Percentiles rank a stretch among this genome's conserved stretches.
These are phyloP conservation scores for Fraxinus excelsior DNA, from an alignment of 257 asterid species.

Conservation along the genomic window DNA sequence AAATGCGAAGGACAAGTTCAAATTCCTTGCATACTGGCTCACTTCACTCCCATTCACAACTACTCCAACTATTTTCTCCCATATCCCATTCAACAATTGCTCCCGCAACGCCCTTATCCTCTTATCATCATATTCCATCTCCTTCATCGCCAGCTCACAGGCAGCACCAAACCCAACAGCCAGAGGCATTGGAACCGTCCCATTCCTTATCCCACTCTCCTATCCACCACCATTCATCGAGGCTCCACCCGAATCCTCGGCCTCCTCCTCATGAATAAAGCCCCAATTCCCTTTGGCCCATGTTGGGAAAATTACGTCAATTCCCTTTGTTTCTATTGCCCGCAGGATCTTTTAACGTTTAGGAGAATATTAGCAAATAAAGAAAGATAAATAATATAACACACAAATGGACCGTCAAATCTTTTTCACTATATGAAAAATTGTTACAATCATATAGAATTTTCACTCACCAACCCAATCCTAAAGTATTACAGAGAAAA, in stretches of 20 bases:
- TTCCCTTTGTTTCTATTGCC: no score
- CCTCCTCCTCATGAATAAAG: conserved; percentile 80
- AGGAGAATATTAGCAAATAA: no score
- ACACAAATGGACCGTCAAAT: no score
- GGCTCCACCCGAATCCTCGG: conserved; percentile 97
- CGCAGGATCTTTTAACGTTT: no score
- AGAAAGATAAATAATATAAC: no score
- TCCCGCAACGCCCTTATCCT: conserved; percentile 66
- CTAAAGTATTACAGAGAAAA: no score
- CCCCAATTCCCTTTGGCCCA: conserved; percentile 94
- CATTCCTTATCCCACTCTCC: conserved; percentile 96
- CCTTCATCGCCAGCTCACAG: conserved; percentile 86
- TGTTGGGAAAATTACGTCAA: no score
- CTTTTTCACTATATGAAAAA: no score
- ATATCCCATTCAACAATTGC: conserved; percentile 71
- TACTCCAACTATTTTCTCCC: conserved; percentile 66
- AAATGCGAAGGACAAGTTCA: conserved; percentile 90
- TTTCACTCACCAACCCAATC: no score
- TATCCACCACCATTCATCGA: conserved; percentile 98
- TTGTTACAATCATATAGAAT: no score
- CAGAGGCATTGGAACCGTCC: conserved; percentile 88
- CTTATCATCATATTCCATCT: conserved; percentile 80
- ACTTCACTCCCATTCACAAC: conserved; percentile 91
- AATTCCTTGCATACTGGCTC: conserved; percentile 74
- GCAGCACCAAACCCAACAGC: conserved; percentile 96